These are phyloP conservation scores for Fraxinus angustifolia DNA, from an alignment of 305 asterid species.

Conservation along the genomic window DNA sequence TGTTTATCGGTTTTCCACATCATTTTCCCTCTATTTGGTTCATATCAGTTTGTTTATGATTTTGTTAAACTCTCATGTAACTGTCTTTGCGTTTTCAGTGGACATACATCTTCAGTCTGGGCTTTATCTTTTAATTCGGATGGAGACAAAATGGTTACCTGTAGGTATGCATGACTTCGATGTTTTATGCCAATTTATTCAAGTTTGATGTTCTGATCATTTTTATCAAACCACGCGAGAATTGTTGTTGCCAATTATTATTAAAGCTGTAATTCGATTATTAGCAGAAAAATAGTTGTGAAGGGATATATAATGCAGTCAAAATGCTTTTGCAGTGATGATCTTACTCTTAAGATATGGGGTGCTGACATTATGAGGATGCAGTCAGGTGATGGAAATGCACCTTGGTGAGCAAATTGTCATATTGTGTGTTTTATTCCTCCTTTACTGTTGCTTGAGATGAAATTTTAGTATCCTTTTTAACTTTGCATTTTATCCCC, in stretches of 20 bases:
- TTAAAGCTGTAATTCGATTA: neutral
- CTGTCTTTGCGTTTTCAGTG: slow-evolving; percentile 27
- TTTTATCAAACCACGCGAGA: neutral
- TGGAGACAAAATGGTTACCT: slow-evolving; percentile 44
- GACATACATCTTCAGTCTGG: slow-evolving; percentile 39
- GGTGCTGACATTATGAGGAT: slow-evolving; percentile 21
- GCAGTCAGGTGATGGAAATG: slow-evolving; percentile 29
- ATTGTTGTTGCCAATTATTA: neutral
- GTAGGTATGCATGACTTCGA: slow-evolving; percentile 33
- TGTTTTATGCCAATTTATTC: neutral
- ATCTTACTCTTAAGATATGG: slow-evolving; percentile 48
- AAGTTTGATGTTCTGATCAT: neutral
- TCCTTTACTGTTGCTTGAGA: neutral
- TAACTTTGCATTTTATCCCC: slow-evolving; percentile 9
- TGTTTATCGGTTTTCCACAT: neutral
- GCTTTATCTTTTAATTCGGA: slow-evolving; percentile 31
- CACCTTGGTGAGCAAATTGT: slow-evolving; percentile 63
- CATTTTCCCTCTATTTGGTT: neutral
- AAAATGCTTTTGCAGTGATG: slow-evolving; percentile 36
- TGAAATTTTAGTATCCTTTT: neutral
- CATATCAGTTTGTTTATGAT: slow-evolving; percentile 2
- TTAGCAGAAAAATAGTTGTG: slow-evolving; percentile 4
- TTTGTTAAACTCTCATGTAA: slow-evolving; percentile 9
- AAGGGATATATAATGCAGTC: slow-evolving; percentile 17
- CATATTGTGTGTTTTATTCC: slow-evolving; percentile 15